Conservation (phyloP, 2,329 filamentous ascomycete genomes). For the Orbilia quercus region DNA sequence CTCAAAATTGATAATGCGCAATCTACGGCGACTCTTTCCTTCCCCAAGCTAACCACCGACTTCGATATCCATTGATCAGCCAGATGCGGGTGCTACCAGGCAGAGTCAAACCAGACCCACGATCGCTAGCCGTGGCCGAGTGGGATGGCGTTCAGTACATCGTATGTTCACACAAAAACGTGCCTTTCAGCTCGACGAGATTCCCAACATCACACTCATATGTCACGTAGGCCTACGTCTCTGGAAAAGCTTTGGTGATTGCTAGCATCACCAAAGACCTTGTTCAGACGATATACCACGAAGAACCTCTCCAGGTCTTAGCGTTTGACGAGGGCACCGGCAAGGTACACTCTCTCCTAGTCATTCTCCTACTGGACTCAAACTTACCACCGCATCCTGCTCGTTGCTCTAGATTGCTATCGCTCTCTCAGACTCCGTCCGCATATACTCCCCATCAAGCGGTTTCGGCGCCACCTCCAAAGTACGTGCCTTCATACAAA, state of each 20-base stretch:
- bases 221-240: slow-evolving; percentile 79
- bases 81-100: slow-evolving; percentile 63
- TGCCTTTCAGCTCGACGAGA: neutral
- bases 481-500: slow-evolving; percentile 35
- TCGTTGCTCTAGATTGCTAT: slow-evolving; percentile 27
- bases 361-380: neutral
- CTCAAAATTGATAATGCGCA: slow-evolving; percentile 19
- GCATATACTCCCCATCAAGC: slow-evolving; percentile 38
- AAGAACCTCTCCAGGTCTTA: slow-evolving; percentile 80
- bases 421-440: slow-evolving; percentile 46
- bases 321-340: slow-evolving; percentile 83
- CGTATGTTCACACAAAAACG: slow-evolving; percentile 31
- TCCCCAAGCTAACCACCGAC: slow-evolving; percentile 25
- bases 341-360: slow-evolving; percentile 72
- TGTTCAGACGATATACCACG: slow-evolving; percentile 90
- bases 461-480: slow-evolving; percentile 21
- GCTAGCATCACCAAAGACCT: slow-evolving; percentile 79
- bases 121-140: slow-evolving; percentile 66
- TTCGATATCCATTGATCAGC: slow-evolving; percentile 2
- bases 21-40: slow-evolving; percentile 5
- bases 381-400: neutral
- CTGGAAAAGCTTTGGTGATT: slow-evolving; percentile 86
- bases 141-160: slow-evolving; percentile 63
- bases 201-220: neutral
- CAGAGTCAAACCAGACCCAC: slow-evolving; percentile 66